Evolutionary conservation across 2,329 filamentous ascomycete genomes (phyloP).

Genomic region (Ploettnerulaceae sp.): DNA sequence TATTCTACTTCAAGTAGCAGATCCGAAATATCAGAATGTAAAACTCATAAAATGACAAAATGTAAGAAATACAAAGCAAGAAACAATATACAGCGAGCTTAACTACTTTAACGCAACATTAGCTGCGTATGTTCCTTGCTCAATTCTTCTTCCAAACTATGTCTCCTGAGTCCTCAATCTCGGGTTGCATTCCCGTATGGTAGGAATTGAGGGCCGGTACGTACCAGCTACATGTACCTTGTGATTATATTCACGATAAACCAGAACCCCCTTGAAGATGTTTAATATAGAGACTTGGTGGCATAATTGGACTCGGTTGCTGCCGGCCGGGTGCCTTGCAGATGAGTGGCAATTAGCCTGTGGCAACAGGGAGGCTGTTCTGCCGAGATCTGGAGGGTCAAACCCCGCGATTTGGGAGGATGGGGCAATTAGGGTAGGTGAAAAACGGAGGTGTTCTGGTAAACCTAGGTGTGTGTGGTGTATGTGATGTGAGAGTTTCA

Average conservation of each 20-base stretch:
- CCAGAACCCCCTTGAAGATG: not conserved
- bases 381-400: too few species aligned
- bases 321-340: slow-evolving; percentile 5
- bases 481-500: too few species aligned
- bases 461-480: too few species aligned
- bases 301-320: slow-evolving; percentile 7
- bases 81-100: too few species aligned
- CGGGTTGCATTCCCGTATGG: not conserved
- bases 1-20: not conserved
- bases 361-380: too few species aligned
- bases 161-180: not conserved
- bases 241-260: slow-evolving; percentile 1
- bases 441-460: too few species aligned
- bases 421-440: too few species aligned
- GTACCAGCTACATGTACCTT: not conserved
- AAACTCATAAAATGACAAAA: not conserved
- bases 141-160: not conserved
- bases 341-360: too few species aligned
- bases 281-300: not conserved
- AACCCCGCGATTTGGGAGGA: too few species aligned
- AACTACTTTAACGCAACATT: not conserved
- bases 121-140: not conserved
- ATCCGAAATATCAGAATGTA: not conserved
- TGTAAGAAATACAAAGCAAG: not conserved
- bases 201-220: not conserved